A percentile compares a stretch with the other conserved stretches of the same genome.
These are phyloP conservation scores for Ehretia macrophylla DNA, from an alignment of 257 asterid genomes.

Conservation along the genomic window DNA sequence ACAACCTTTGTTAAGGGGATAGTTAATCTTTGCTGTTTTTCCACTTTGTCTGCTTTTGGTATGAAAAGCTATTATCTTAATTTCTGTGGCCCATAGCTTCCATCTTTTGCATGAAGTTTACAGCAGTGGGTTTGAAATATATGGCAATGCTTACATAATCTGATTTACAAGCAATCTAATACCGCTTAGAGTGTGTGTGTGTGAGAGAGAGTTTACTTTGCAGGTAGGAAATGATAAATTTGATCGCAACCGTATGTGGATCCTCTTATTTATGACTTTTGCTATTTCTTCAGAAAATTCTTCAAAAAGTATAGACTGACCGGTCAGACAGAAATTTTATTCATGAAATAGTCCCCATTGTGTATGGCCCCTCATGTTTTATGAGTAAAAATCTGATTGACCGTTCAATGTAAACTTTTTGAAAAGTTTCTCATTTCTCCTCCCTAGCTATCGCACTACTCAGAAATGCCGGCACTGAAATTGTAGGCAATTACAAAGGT, in stretches of 20 bases:
- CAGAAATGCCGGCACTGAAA: not conserved
- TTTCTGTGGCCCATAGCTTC: slow-evolving; percentile 44
- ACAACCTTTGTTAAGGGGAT: slow-evolving; percentile 26
- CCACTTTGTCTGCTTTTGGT: slow-evolving; percentile 32
- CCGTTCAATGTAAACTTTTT: too few relatives aligned
- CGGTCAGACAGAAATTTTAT: too few relatives aligned
- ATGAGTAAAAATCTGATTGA: too few relatives aligned
- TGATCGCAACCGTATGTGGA: slow-evolving; percentile 10
- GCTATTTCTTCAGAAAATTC: too few relatives aligned
- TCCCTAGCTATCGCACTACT: slow-evolving; percentile 6
- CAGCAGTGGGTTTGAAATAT: slow-evolving; percentile 27
- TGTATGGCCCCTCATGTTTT: too few relatives aligned
- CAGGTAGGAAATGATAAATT: slow-evolving; percentile 13
- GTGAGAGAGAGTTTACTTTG: slow-evolving; percentile 18
- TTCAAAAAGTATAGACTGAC: too few relatives aligned
- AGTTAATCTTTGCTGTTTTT: slow-evolving; percentile 33
- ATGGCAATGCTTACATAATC: slow-evolving; percentile 11
- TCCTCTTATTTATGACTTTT: slow-evolving; percentile 32
- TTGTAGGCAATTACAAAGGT: not conserved
- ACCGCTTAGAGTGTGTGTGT: slow-evolving; percentile 6
- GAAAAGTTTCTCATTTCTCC: slow-evolving; percentile 6
- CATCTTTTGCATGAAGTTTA: slow-evolving; percentile 33
- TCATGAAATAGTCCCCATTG: too few relatives aligned
- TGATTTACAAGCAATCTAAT: slow-evolving; percentile 6
- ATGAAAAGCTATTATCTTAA: slow-evolving; percentile 34